Evolutionary conservation across 75 land plant species (phyloP).

Genomic region (Chamaecyparis obtusa): DNA sequence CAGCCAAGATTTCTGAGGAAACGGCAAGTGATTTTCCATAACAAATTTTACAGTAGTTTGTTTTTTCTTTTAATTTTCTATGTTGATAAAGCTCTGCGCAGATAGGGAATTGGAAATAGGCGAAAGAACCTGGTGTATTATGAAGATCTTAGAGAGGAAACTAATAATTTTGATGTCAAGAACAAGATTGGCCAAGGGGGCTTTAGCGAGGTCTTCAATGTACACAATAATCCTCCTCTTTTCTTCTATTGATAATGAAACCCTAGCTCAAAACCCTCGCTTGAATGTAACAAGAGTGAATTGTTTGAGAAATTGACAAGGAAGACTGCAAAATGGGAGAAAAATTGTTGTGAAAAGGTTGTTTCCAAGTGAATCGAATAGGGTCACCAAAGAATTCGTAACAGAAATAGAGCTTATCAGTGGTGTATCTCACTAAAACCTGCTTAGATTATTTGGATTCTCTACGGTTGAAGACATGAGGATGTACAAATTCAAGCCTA

Average conservation of each 20-base stretch:
- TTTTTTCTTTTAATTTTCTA: no score
- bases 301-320: neutral
- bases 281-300: neutral
- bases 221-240: neutral
- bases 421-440: constrained; percentile 14
- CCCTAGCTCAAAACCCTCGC: no score
- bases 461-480: constrained; percentile 2
- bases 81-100: no score
- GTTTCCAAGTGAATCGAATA: neutral
- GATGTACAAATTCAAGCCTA: constrained; percentile 14
- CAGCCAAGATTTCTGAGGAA: no score
- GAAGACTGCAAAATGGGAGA: neutral
- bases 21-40: no score
- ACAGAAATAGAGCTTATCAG: constrained; percentile 16
- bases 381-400: constrained; percentile 7
- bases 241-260: neutral
- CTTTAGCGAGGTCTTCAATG: constrained; percentile 11
- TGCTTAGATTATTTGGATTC: constrained; percentile 14
- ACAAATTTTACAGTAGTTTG: no score
- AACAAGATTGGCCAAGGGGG: constrained; percentile 14
- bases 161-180: constrained; percentile 2
- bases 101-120: no score
- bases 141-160: neutral
- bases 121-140: neutral
- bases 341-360: constrained; percentile 14